phyloP scores from a whole-genome alignment of 805 yeast genomes.

The Wickerhamiella azymoides region DNA sequence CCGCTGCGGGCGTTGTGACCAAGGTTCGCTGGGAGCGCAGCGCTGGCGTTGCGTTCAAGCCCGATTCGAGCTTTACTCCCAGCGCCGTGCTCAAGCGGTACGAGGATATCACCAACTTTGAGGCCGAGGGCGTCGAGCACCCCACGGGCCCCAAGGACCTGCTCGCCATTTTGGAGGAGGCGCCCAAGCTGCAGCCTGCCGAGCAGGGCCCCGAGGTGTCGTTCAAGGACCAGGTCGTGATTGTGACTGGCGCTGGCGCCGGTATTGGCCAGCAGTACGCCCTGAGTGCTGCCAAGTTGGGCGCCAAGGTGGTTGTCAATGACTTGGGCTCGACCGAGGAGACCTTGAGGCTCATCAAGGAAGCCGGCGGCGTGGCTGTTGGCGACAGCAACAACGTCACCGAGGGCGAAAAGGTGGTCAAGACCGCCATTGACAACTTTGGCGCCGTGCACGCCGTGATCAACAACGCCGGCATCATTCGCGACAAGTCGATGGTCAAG shows the following conservation, averaged over 20 bases:
- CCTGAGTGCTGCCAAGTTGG: conserved; percentile 67
- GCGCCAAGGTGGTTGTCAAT: conserved; percentile 90
- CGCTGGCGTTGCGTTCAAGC: conserved; percentile 70
- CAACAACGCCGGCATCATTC: conserved; percentile 88
- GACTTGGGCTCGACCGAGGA: conserved; percentile 63
- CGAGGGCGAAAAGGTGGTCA: conserved; percentile 60
- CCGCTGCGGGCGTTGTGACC: conserved; percentile 87
- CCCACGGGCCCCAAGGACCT: conserved; percentile 68
- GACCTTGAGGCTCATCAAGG: conserved; percentile 61
- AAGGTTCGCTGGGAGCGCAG: conserved; percentile 94
- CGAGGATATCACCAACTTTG: conserved; percentile 45
- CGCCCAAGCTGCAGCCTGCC: conserved; percentile 38
- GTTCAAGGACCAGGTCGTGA: conserved; percentile 69
- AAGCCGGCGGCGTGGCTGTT: conserved; percentile 66
- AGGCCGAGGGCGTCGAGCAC: conserved; percentile 42
- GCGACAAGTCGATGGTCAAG: conserved; percentile 78
- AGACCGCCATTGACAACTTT: conserved; percentile 59
- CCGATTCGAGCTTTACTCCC: conserved; percentile 66
- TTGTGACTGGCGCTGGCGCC: conserved; percentile 89
- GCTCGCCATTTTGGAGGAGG: conserved; percentile 40
- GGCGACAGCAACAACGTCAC: conserved; percentile 76
- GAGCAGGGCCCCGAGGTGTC: conserved; percentile 49
- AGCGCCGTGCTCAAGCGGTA: conserved; percentile 64
- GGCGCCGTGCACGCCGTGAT: conserved; percentile 77
- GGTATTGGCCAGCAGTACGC: conserved; percentile 93